Base-by-base conservation (phyloP, 495 filamentous ascomycete genomes). In the Staphylotrichum tortipilum region DNA sequence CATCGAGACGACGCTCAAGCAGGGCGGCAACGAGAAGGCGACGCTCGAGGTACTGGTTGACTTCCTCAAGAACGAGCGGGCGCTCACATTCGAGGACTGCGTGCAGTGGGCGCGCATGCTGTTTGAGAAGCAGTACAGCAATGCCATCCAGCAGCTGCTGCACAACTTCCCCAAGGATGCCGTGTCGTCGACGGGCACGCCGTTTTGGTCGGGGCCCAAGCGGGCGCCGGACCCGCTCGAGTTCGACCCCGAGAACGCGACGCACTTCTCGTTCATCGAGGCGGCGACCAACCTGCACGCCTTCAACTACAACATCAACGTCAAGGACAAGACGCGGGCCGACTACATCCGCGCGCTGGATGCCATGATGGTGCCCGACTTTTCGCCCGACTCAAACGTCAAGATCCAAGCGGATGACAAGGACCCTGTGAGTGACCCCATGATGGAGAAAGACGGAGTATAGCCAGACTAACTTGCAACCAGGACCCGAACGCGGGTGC, bases 131-230 rank as follows among this genome's bases (percentile, higher is more conserved):
- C 88, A 95, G 66, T 99, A 91, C 70, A 94, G 94, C 72, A 94
- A 99, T 61, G 86, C 86, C 22, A 96, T 99, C 47, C 88, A 94
- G 63, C 94, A 99, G 62, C 75, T 99, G 35, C 77, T 99, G 9
- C 94, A 86, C 76, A 99, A 95, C 72, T 99, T 99, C 73, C 94
- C 92, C 35, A 91, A 90, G 63, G 92, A 97, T 64, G 86, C 90
- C 0, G 78, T 74, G 30, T 95, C 92, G 3, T 89, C 88, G 28
- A 84, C 79, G 18, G 92, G 94, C 33, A 84, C 90, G 48, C 86
- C 80, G 1, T 99, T 99, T 75, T 99, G 94, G 94, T 96, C 91
- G 47, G 94, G 94, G 35, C 94, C 94, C 17, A 99, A 99, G 79
- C 88, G 94, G 60, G 94, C 94, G 7, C 94, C 94, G 9, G 85